Base-by-base conservation (phyloP, 2,329 filamentous ascomycete genomes). In the Pestalotiopsis sp. region DNA sequence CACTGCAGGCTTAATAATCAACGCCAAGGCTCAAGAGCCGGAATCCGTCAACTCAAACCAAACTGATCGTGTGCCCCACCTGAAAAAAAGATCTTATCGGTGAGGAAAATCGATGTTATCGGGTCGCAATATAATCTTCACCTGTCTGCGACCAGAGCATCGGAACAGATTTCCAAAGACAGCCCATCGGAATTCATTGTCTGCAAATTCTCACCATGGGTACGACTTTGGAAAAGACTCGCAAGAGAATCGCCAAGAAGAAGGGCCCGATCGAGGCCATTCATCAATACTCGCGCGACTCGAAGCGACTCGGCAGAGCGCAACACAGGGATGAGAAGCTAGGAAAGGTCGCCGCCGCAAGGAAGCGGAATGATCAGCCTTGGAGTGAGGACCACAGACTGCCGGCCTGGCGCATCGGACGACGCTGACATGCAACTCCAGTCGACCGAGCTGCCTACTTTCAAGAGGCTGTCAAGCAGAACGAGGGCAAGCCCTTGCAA, bases 241-340 rank as follows among this genome's bases (percentile, higher is more conserved):
- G 92, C 71, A 98, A 98, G 83, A 90, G 94, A 72, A 95, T 98
- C 72, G 85, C 90, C 41, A 97, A 97, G 84, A 98, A 98, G 87
- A 89, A 90, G 72, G 90, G 90, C 23, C 89, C 90, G 52, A 87
- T 93, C 61, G 90, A 91, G 38, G 87, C 91, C 13, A 86, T 98
- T 25, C 95, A 98, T 77, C 92, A 94, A 80, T 94, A 94, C 79
- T 97, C 94, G 70, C 88, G 96, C 73, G 93, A 98, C 83, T 93
- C 94, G 3, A 89, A 92, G 76, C 89, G 93, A 65, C 84, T 98
- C 71, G 92, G 94, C 78, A 88, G 91, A 75, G 96, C 96, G 23
- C 88, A 89, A 70, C 87, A 91, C 71, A 88, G 96, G 80, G 95
- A 98, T 76, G 91, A 96, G 75, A 93, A 93, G 77, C 86, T 99